Conservation (phyloP, 1,284 basidiomycete species). For the Ceratobasidium sp. region DNA sequence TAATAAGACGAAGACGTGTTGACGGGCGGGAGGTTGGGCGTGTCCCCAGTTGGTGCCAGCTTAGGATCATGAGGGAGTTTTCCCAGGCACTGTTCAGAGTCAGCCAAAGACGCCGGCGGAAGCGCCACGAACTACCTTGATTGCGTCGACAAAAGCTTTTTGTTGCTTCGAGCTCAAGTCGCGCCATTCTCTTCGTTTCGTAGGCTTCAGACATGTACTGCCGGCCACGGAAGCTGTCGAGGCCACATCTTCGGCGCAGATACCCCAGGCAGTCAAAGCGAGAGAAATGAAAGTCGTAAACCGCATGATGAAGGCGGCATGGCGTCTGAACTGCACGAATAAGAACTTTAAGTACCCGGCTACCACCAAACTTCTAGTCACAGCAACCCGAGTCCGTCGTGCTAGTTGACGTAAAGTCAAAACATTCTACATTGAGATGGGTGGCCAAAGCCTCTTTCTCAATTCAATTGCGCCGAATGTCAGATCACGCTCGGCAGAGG, state of each 20-base stretch:
- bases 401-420: background rate
- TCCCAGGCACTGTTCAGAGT: conserved; percentile 11
- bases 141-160: conserved; percentile 20
- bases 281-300: background rate
- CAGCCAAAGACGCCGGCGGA: background rate
- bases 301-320: background rate
- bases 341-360: background rate
- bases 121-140: conserved; percentile 23
- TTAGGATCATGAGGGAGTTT: background rate
- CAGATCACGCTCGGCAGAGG: too few species aligned
- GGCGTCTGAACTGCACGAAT: too few species aligned
- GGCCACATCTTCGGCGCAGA: too few species aligned
- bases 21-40: conserved; percentile 15
- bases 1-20: conserved; percentile 13
- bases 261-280: background rate
- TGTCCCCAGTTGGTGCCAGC: conserved; percentile 20
- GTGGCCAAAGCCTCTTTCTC: background rate
- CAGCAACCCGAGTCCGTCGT: background rate
- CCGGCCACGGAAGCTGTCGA: background rate
- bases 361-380: background rate
- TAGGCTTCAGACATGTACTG: conserved; percentile 8
- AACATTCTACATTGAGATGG: background rate
- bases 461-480: too few species aligned
- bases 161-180: background rate
- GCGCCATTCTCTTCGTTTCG: conserved; percentile 36